phyloP scores from a whole-genome alignment of 306 rosid species.

The Comarum palustre region DNA sequence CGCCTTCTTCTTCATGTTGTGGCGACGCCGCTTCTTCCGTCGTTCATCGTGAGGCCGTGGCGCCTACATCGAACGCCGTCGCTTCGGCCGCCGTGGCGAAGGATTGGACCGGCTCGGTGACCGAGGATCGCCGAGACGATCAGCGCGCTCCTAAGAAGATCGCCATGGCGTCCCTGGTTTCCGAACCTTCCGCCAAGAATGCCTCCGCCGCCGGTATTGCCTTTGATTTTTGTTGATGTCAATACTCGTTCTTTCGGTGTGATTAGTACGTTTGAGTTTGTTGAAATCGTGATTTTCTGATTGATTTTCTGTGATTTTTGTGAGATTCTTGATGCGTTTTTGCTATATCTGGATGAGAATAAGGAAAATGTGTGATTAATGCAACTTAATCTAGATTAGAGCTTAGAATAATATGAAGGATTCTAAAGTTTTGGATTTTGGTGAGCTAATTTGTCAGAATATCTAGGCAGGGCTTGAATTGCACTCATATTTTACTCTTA shows the following conservation, averaged over 20 bases:
- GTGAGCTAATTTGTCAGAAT: not conserved
- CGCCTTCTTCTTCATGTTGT: constrained; percentile 41
- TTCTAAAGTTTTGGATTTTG: not conserved
- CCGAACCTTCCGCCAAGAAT: constrained; percentile 52
- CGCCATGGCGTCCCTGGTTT: constrained; percentile 49
- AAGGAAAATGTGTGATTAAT: not conserved
- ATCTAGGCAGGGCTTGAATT: not conserved
- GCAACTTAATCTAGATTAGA: not conserved
- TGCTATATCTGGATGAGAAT: not conserved
- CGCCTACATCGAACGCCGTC: constrained; percentile 23
- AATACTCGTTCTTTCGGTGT: not conserved
- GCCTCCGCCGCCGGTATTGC: constrained; percentile 53
- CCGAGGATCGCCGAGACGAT: constrained; percentile 39
- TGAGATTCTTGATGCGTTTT: not conserved
- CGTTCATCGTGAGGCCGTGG: constrained; percentile 28
- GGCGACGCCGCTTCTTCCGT: constrained; percentile 27
- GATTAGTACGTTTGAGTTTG: not conserved
- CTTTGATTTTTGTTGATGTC: not conserved
- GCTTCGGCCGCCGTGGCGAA: constrained; percentile 48
- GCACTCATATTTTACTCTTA: not conserved
- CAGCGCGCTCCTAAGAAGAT: constrained; percentile 42
- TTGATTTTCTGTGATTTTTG: not conserved
- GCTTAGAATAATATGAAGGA: not conserved
- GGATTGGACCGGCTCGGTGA: constrained; percentile 42
- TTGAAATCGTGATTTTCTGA: not conserved